Conservation (phyloP, 1,284 basidiomycete species). For the Rhodotorula sp. region DNA sequence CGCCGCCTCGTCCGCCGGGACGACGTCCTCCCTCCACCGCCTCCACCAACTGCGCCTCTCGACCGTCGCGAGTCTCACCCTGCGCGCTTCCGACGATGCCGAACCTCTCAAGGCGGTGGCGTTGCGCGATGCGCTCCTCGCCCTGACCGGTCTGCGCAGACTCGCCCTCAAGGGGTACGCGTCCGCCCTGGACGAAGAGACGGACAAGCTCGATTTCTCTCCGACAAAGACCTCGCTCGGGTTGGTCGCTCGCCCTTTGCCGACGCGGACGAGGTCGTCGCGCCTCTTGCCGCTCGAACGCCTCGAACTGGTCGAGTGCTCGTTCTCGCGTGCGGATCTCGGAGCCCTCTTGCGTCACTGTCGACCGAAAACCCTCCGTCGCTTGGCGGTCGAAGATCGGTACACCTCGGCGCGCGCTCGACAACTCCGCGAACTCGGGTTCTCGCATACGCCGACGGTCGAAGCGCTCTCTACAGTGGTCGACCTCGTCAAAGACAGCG, state of each 20-base stretch:
- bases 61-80: conserved; percentile 16
- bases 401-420: not conserved
- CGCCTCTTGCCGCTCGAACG: conserved; percentile 12
- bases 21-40: conserved; percentile 15
- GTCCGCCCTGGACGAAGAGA: not conserved
- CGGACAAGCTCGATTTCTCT: conserved; percentile 13
- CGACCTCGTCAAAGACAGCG: not conserved
- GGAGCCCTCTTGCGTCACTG: conserved; percentile 17
- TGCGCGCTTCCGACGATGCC: not conserved
- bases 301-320: conserved; percentile 21
- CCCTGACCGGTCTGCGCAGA: conserved; percentile 7
- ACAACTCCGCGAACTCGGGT: not conserved
- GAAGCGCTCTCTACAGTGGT: conserved; percentile 4
- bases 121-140: conserved; percentile 28
- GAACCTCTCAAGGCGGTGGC: not conserved
- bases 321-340: conserved; percentile 13
- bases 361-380: not conserved
- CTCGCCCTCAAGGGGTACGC: conserved; percentile 24
- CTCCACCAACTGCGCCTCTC: conserved; percentile 28
- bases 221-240: conserved; percentile 5
- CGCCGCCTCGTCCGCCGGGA: not conserved
- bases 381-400: conserved; percentile 13
- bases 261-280: conserved; percentile 4
- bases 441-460: not conserved
- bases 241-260: conserved; percentile 14